Evolutionary conservation across 352 stramenopile species (phyloP), one percentile per base, ranked within the genome.

Genomic region (Pythium guiyangense): DNA sequence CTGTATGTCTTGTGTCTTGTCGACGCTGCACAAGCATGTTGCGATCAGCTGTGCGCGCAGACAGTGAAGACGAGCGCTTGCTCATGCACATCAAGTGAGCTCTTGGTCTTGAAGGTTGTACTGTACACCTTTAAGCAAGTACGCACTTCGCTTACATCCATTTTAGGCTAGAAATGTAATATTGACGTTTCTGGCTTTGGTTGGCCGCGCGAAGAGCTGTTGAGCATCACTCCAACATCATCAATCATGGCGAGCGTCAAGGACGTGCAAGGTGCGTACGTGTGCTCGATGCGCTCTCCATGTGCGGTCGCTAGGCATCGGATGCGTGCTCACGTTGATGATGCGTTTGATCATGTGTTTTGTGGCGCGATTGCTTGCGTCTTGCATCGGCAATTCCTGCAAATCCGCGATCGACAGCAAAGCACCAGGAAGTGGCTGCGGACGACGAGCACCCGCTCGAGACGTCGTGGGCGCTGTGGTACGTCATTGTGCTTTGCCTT

Each of bases 381-480:
- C 31, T 44, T 39, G n/a, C 11, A 22, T 22, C 34, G 35, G 18
- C 25, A 14, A 22, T 18, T 10, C 15, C 25, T 4, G n/a, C 31
- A 12, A 34, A 26, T 10, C 6, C 25, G 10, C 17, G 27, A 25
- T 15, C 42, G 8, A 42, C 57, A 64, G 58, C 53, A 39, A 64
- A 59, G 58, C 48, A 57, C 29, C 58, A 59, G 27, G 58, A 64
- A 20, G 51, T 20, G 20, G 43, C n/a, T 44, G 58, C 58, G n/a
- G 58, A 88, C 57, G 74, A 81, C 43, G 84, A 94, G 63, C 90
- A 97, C 70, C 74, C 70, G 53, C 66, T 97, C 31, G 77, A 97
- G 66, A 95, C 90, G 44, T 69, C 74, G 59, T 97, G 90, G 90
- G 86, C 74, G 54, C 86, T 97, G 53, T 94, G 84, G 84, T 94